Evolutionary conservation across 345 rosid species (phyloP).

Genomic region (Salix purpurea): DNA sequence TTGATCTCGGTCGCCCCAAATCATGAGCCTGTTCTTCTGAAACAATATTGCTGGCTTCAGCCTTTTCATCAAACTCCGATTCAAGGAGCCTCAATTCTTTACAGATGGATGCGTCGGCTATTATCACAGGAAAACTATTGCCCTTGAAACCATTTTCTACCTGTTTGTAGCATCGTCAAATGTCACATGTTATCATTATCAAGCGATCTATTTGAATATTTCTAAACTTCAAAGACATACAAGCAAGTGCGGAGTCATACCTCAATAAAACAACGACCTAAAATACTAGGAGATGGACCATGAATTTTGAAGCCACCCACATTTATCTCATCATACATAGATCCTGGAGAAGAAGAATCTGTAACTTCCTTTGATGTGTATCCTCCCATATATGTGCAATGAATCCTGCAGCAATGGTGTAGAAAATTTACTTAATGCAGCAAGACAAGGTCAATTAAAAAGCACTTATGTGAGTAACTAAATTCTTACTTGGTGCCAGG

Average conservation of each 20-base stretch:
- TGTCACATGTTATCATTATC: slow-evolving; percentile 4
- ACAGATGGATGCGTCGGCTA: slow-evolving; percentile 76
- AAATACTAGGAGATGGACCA: slow-evolving; percentile 29
- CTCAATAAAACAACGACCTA: slow-evolving; percentile 88
- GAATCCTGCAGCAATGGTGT: slow-evolving; percentile 47
- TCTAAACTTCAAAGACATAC: neutral
- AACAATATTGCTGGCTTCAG: slow-evolving; percentile 30
- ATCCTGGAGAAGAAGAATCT: slow-evolving; percentile 27
- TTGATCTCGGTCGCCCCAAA: slow-evolving; percentile 42
- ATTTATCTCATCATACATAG: slow-evolving; percentile 50
- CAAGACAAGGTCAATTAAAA: neutral
- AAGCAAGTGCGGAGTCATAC: slow-evolving; percentile 32
- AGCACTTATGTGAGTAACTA: slow-evolving; percentile 1
- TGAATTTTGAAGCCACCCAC: slow-evolving; percentile 46
- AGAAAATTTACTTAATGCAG: slow-evolving; percentile 6
- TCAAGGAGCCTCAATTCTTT: slow-evolving; percentile 70
- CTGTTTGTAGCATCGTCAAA: slow-evolving; percentile 36
- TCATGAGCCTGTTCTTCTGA: slow-evolving; percentile 43
- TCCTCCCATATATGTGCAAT: slow-evolving; percentile 58
- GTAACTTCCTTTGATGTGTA: slow-evolving; percentile 50
- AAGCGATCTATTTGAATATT: neutral
- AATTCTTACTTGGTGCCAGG: slow-evolving; percentile 64
- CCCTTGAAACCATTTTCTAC: slow-evolving; percentile 88
- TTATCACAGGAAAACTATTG: slow-evolving; percentile 71
- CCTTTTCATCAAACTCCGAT: slow-evolving; percentile 49